Evolutionary conservation across 2,329 filamentous ascomycete species (phyloP), one percentile per base, ranked within the genome.

Genomic region (Alternaria panax): DNA sequence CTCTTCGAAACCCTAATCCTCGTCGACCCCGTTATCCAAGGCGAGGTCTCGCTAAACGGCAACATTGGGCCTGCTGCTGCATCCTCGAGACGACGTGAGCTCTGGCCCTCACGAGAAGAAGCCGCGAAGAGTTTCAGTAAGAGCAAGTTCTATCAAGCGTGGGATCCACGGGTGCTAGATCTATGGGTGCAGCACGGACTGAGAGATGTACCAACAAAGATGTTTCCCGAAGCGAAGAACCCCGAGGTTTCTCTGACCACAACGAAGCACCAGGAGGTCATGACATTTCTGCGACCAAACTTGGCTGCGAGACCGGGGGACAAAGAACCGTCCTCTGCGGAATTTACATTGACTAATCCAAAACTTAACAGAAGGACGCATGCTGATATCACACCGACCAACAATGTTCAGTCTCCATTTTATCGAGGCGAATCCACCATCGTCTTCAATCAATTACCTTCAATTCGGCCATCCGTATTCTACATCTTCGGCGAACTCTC

Each of bases 251-350:
- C 92, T 0, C 83, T 95, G 2, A 86, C 87, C 2, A 98, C 94
- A 0, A 90, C 92, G 0, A 92, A 93, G 70, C 91, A 96, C 76
- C 92, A 97, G 74, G 92, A 96, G 80, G 90, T 95, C 56, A 89
- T 92, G 71, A 92, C 89, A 1, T 95, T 90, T 75, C 79, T 91
- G 64, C 85, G 90, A 0, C 86, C 88, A 0, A 85, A 86, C 59
- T 87, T 84, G 28, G 59, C 85, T 7, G 75, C 82, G 55, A 65
- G 61, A 18, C 77, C 74, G 66, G 73, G 69, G 28, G 72, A 83
- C 4, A 82, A 80, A 2, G 85, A 88, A 65, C 75, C 75, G 1
- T 74, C 69, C 20, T 74, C 70, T 30, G 62, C 64, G 14, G 66
- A 71, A 2, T 76, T 68, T 51, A 69, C 71, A 0, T 38, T 68